Conservation (phyloP, 2,329 filamentous ascomycete genomes). For the Scedosporium aurantiacum region DNA sequence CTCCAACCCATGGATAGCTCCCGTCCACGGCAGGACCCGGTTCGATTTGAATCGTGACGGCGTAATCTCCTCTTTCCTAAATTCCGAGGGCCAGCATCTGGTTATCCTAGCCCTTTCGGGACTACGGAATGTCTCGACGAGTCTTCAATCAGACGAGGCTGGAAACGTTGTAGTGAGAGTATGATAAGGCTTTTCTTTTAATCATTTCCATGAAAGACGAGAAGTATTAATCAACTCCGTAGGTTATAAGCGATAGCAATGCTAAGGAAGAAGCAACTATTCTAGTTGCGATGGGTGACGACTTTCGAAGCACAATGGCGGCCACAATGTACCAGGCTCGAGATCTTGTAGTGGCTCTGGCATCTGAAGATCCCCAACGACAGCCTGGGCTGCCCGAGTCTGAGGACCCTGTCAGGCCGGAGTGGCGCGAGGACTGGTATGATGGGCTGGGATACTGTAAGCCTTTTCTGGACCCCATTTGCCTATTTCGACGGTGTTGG, state of each 20-base stretch:
- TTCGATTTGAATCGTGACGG: slow-evolving; percentile 68
- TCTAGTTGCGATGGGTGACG: slow-evolving; percentile 58
- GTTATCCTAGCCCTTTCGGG: slow-evolving; percentile 72
- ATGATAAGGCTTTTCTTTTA: slow-evolving; percentile 17
- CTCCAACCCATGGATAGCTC: slow-evolving; percentile 77
- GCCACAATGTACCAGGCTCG: slow-evolving; percentile 84
- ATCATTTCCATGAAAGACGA: neutral
- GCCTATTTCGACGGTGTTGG: neutral
- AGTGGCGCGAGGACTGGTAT: slow-evolving; percentile 82
- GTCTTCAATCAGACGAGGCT: slow-evolving; percentile 53
- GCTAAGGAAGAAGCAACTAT: slow-evolving; percentile 46
- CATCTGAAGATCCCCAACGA: neutral
- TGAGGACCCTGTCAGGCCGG: slow-evolving; percentile 36
- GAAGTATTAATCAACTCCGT: slow-evolving; percentile 9
- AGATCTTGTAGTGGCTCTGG: slow-evolving; percentile 23
- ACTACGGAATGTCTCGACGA: slow-evolving; percentile 55
- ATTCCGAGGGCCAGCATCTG: slow-evolving; percentile 58
- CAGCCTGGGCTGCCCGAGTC: neutral
- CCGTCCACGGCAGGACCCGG: slow-evolving; percentile 62
- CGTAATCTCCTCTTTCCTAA: slow-evolving; percentile 67
- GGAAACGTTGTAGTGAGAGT: slow-evolving; percentile 60
- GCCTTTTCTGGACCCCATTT: slow-evolving; percentile 13
- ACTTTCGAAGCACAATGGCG: slow-evolving; percentile 66
- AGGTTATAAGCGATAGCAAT: slow-evolving; percentile 57
- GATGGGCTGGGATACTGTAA: slow-evolving; percentile 84